Evolutionary conservation across 345 rosid genomes (phyloP), one percentile per base, ranked within the genome.

Genomic region (Abelmoschus esculentus): DNA sequence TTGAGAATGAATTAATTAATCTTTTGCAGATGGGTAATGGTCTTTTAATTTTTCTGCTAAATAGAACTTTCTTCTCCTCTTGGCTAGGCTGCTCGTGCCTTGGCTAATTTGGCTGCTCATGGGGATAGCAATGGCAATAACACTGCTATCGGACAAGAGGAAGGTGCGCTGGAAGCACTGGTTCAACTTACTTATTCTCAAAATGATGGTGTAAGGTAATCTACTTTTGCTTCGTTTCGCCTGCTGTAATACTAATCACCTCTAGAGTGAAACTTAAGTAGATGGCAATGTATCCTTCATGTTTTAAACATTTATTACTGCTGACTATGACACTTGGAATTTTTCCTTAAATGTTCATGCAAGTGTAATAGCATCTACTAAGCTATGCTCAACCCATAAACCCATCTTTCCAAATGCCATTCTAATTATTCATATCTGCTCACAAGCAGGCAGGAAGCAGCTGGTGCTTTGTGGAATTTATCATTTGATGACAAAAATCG

Each of bases 91-190:
- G 98, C 96, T 79, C 96, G 98, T 61, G 98, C 96, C 18, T 80
- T 92, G 83, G 98, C 98, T 67, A 92, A 92, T 75, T 81, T 92
- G 80, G 98, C 96, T 80, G 95, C 98, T 83, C 96, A 90, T 83
- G 98, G 98, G 75, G 96, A 92, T 76, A 92, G 89, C 82, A 92
- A 92, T 72, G 87, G 81, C 29, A 92, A 90, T 58, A 92, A 92
- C 80, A 86, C 96, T 75, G 89, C 93, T 15, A 91, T 92, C 69
- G 98, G 98, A 66, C 91, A 86, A 85, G 98, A 92, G 78, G 83
- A 82, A 70, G 98, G 98, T 67, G 96, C 96, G 63, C 83, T 92
- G 38, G 93, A 92, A 81, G 95, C 96, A 70, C 90, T 92, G 69
- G 96, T 92, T 61, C 96, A 87, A 72, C 93, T 92, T 55, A 90